These are phyloP conservation scores for Ascochyta lentis DNA, from an alignment of 2,329 filamentous ascomycete species.

Conservation along the genomic window DNA sequence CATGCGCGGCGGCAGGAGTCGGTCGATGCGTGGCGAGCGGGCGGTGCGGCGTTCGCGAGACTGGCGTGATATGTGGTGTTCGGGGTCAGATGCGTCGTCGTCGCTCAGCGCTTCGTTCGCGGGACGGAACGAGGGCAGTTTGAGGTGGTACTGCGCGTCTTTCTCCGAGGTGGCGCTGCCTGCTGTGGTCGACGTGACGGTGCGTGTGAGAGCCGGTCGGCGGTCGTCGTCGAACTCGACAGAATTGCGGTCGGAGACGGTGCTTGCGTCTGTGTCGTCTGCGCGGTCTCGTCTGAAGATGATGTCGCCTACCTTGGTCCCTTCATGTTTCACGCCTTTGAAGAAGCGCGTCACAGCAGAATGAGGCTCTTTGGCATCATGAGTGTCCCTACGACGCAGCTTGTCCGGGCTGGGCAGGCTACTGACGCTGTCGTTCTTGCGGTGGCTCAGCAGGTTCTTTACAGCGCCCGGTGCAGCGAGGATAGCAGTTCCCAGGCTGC, in stretches of 20 bases:
- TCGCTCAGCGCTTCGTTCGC: slow-evolving; percentile 39
- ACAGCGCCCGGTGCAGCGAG: slow-evolving; percentile 43
- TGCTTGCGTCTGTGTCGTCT: slow-evolving; percentile 55
- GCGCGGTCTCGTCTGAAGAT: slow-evolving; percentile 64
- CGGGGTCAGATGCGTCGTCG: slow-evolving; percentile 29
- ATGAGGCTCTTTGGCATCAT: slow-evolving; percentile 51
- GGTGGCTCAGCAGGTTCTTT: slow-evolving; percentile 42
- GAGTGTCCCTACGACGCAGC: slow-evolving; percentile 42
- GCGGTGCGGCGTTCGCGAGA: slow-evolving; percentile 46
- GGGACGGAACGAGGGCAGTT: slow-evolving; percentile 46
- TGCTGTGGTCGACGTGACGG: slow-evolving; percentile 31
- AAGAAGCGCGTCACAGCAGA: slow-evolving; percentile 76
- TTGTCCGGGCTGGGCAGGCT: slow-evolving; percentile 42
- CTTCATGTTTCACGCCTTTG: slow-evolving; percentile 74
- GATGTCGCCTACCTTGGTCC: slow-evolving; percentile 66
- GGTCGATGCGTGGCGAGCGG: slow-evolving; percentile 53
- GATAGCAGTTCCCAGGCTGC: slow-evolving; percentile 39
- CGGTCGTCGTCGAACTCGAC: slow-evolving; percentile 41
- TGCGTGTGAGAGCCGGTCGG: slow-evolving; percentile 43
- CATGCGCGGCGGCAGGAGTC: slow-evolving; percentile 59
- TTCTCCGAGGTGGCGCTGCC: slow-evolving; percentile 32
- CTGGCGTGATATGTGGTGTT: slow-evolving; percentile 53
- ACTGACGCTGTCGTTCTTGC: slow-evolving; percentile 48
- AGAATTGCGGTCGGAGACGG: slow-evolving; percentile 54
- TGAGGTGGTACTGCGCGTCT: slow-evolving; percentile 39